Evolutionary conservation across 1,284 basidiomycete genomes (phyloP).

Genomic region (Chondrostereum purpureum): DNA sequence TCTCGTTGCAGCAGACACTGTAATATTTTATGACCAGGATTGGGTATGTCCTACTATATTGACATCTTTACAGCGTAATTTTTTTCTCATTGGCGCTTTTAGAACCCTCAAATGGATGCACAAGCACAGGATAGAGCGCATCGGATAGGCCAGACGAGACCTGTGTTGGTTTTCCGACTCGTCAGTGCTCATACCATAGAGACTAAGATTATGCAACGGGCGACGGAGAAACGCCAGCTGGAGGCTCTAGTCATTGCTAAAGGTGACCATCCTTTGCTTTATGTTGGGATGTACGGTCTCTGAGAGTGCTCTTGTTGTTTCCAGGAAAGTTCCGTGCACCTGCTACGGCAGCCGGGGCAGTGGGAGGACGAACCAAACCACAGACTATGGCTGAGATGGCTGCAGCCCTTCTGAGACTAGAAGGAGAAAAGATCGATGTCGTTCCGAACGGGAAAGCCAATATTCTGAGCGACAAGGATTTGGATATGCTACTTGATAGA

Average conservation of each 20-base stretch:
- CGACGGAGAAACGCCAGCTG: conserved; percentile 83
- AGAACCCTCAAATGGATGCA: conserved; percentile 96
- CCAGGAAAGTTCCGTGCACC: conserved; percentile 78
- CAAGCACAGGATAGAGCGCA: conserved; percentile 96
- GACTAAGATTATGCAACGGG: conserved; percentile 85
- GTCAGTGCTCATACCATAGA: conserved; percentile 87
- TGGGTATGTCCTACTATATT: conserved; percentile 56
- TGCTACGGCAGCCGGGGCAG: conserved; percentile 38
- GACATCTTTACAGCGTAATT: conserved; percentile 1
- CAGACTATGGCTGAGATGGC: conserved; percentile 79
- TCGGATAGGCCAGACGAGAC: conserved; percentile 88
- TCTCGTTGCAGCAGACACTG: conserved; percentile 88
- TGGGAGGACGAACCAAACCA: conserved; percentile 33
- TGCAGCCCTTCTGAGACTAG: conserved; percentile 71
- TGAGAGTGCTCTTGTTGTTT: conserved; percentile 9
- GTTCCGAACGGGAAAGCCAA: conserved; percentile 65
- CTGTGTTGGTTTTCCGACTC: conserved; percentile 84
- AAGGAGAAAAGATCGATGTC: conserved; percentile 87
- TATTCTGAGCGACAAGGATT: conserved; percentile 76
- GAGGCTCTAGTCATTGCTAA: conserved; percentile 94
- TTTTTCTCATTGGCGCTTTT: too few species aligned
- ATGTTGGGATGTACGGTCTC: conserved; percentile 1
- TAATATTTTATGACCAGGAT: conserved; percentile 93
- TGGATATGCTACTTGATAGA: conserved; percentile 79
- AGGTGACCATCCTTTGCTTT: conserved; percentile 35